A percentile compares a stretch with the other conserved stretches of the same genome.
Conservation (phyloP, 2,329 filamentous ascomycete species). For the Aspergillus novoparasiticus region DNA sequence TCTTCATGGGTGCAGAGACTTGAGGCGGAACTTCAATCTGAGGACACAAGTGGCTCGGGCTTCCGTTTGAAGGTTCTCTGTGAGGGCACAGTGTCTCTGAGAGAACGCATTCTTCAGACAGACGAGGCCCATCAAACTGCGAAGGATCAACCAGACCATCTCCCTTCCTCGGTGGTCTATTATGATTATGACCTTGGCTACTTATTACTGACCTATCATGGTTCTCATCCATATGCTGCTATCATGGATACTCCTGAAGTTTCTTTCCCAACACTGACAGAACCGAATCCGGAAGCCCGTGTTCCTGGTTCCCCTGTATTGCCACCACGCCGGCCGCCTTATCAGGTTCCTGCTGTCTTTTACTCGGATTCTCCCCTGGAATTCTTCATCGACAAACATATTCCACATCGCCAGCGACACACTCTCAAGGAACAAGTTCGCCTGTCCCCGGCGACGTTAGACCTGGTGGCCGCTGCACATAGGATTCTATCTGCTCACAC, state of each 20-base stretch:
- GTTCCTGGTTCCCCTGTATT: slow-evolving; percentile 27
- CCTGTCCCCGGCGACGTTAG: slow-evolving; percentile 51
- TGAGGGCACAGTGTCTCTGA: slow-evolving; percentile 51
- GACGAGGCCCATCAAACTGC: slow-evolving; percentile 29
- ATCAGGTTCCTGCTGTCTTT: slow-evolving; percentile 45
- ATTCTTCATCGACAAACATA: slow-evolving; percentile 45
- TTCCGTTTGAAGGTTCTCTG: slow-evolving; percentile 61
- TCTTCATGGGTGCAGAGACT: slow-evolving; percentile 59
- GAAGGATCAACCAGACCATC: slow-evolving; percentile 34
- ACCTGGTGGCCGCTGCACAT: slow-evolving; percentile 51
- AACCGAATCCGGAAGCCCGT: slow-evolving; percentile 26
- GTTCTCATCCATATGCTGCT: slow-evolving; percentile 53
- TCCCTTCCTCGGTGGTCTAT: slow-evolving; percentile 55
- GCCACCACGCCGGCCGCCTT: slow-evolving; percentile 43
- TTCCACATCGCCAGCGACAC: slow-evolving; percentile 46
- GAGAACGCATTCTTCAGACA: slow-evolving; percentile 52
- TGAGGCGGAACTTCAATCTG: slow-evolving; percentile 58
- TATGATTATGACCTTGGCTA: slow-evolving; percentile 61
- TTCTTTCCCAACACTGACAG: slow-evolving; percentile 30
- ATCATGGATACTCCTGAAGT: slow-evolving; percentile 53
- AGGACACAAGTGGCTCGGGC: slow-evolving; percentile 53
- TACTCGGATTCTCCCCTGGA: slow-evolving; percentile 43
- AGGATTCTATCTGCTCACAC: slow-evolving; percentile 51
- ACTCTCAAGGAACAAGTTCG: slow-evolving; percentile 49
- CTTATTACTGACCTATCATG: slow-evolving; percentile 55